A percentile compares a stretch with the other conserved stretches of the same genome.
Conservation (phyloP, 2,329 filamentous ascomycete species). For the Zymoseptoria crescenta region DNA sequence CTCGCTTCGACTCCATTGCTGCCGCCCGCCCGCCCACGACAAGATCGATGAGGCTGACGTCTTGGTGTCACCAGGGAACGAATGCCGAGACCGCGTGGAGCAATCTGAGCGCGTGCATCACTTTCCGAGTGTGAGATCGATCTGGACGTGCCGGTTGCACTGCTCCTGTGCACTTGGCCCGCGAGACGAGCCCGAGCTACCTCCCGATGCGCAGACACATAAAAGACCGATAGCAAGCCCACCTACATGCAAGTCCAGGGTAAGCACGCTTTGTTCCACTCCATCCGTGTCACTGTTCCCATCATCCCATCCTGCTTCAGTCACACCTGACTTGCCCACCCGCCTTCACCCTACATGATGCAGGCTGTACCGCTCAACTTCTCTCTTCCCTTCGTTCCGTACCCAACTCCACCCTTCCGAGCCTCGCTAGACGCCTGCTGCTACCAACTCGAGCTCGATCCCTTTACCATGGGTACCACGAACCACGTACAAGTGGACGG, state of each 20-base stretch:
- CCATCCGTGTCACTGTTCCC: conserved; percentile 7
- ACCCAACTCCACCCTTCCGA: conserved; percentile 24
- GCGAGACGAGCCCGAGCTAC: neutral
- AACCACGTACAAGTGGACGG: conserved; percentile 26
- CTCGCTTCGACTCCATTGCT: conserved; percentile 5
- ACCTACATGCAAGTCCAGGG: conserved; percentile 8
- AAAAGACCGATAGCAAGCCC: conserved; percentile 11
- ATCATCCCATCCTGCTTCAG: neutral
- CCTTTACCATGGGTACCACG: conserved; percentile 33
- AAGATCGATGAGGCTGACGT: conserved; percentile 10
- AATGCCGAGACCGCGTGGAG: conserved; percentile 7
- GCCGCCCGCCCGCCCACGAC: neutral
- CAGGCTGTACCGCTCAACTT: neutral
- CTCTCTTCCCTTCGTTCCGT: conserved; percentile 14
- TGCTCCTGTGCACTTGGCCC: too few species aligned
- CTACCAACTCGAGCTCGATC: conserved; percentile 10
- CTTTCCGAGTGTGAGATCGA: neutral
- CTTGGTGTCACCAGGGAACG: conserved; percentile 4
- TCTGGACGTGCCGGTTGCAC: neutral
- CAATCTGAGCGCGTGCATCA: conserved; percentile 2
- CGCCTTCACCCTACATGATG: neutral
- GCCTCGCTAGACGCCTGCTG: conserved; percentile 12
- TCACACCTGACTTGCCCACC: neutral
- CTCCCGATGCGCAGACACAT: conserved; percentile 6
- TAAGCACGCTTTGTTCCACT: conserved; percentile 13